A percentile compares a stretch with the other conserved stretches of the same genome.
Conservation (phyloP, 352 stramenopile genomes). For the Pythium rhizo-oryzae region DNA sequence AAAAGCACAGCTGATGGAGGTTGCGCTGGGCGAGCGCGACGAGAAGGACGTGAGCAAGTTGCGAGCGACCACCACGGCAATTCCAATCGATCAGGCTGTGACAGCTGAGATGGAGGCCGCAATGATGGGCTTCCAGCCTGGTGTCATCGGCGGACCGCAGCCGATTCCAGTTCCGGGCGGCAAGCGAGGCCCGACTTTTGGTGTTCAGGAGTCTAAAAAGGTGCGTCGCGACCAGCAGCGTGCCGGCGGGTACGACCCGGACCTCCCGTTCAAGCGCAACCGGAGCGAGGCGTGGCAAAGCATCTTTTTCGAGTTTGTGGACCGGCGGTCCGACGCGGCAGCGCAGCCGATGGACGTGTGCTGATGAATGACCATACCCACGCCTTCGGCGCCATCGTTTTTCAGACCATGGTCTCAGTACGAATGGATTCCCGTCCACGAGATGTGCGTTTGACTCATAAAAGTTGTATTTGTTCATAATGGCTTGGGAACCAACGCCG, state of each 20-base stretch:
- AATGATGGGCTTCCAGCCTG: conserved; percentile 89
- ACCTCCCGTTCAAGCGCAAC: conserved; percentile 81
- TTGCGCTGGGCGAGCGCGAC: conserved; percentile 81
- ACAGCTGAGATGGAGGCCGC: conserved; percentile 88
- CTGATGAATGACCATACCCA: not conserved
- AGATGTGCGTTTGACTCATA: not conserved
- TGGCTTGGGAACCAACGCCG: not conserved
- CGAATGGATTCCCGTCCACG: not conserved
- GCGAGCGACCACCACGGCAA: conserved; percentile 73
- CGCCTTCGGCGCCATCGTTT: not conserved
- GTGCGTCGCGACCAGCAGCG: conserved; percentile 78
- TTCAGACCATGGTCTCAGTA: not conserved
- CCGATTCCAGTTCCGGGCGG: conserved; percentile 76
- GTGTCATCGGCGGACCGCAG: conserved; percentile 71
- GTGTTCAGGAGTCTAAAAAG: conserved; percentile 80
- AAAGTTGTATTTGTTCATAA: conserved; percentile 3
- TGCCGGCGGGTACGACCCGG: conserved; percentile 77
- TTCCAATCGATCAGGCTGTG: conserved; percentile 87
- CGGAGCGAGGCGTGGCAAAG: conserved; percentile 77
- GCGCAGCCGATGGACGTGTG: conserved; percentile 34
- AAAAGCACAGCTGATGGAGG: conserved; percentile 86
- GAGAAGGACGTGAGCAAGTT: conserved; percentile 77
- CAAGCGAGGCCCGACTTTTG: conserved; percentile 79
- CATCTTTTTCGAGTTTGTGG: conserved; percentile 68
- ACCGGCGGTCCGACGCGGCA: conserved; percentile 19